These are phyloP conservation scores for Wallemia ichthyophaga DNA, from an alignment of 1,284 basidiomycete species.

Conservation along the genomic window DNA sequence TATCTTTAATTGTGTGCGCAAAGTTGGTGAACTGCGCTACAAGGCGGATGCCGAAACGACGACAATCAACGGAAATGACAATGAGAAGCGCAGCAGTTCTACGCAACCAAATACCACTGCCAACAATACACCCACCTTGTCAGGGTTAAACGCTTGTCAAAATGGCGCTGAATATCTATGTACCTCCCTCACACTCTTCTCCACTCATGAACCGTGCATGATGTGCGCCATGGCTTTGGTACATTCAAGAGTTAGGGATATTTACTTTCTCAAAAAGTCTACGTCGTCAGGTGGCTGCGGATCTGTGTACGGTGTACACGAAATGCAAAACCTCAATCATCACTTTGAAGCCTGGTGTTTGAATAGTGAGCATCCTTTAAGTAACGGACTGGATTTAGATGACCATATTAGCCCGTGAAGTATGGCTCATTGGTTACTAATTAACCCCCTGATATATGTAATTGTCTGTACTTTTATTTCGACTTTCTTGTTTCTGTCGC, in stretches of 20 bases:
- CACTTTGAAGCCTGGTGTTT: constrained; percentile 16
- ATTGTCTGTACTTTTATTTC: no score
- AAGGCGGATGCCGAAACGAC: constrained; percentile 7
- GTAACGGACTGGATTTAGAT: constrained; percentile 1
- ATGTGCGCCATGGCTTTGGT: constrained; percentile 85
- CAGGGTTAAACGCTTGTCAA: constrained; percentile 3
- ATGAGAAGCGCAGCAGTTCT: neutral
- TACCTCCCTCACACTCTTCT: constrained; percentile 48
- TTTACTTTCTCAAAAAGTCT: constrained; percentile 44
- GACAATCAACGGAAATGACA: constrained; percentile 2
- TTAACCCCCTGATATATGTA: no score
- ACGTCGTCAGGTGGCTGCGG: constrained; percentile 41
- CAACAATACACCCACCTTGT: constrained; percentile 9
- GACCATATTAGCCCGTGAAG: neutral
- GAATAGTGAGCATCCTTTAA: constrained; percentile 5
- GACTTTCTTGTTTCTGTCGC: no score
- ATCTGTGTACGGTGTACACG: constrained; percentile 14
- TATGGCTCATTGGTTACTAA: no score
- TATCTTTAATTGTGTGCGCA: constrained; percentile 38
- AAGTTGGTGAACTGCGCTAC: constrained; percentile 19
- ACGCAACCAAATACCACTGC: constrained; percentile 9
- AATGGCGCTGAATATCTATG: constrained; percentile 58
- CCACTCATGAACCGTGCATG: constrained; percentile 75
- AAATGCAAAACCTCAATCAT: constrained; percentile 17
- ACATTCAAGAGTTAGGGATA: constrained; percentile 61